Conservation (phyloP, 768 basidiomycete species). For the Phlegmacium glaucopus region DNA sequence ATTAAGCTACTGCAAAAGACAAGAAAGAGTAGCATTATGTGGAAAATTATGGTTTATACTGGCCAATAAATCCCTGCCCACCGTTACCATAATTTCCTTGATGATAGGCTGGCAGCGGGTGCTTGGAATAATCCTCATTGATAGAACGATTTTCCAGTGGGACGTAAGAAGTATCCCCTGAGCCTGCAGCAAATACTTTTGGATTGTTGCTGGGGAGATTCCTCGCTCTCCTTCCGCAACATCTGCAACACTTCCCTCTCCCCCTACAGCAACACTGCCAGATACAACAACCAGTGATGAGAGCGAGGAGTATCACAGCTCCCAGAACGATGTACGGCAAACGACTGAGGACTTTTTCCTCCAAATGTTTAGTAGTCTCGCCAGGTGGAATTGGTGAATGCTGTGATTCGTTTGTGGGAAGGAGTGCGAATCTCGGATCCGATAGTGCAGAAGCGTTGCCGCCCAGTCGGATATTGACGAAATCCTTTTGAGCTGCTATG, state of each 20-base stretch:
- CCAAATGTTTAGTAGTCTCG: conserved; percentile 65
- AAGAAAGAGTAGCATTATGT: no score
- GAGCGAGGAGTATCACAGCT: conserved; percentile 46
- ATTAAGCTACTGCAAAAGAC: no score
- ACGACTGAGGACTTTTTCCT: conserved; percentile 61
- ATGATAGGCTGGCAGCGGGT: no score
- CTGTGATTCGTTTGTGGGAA: conserved; percentile 55
- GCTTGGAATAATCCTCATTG: no score
- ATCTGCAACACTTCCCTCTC: conserved; percentile 6
- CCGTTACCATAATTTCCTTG: no score
- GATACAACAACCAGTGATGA: conserved; percentile 45
- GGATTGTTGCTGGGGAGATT: conserved; percentile 8
- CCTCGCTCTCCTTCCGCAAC: conserved; percentile 6
- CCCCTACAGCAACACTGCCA: conserved; percentile 56
- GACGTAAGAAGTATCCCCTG: conserved; percentile 26
- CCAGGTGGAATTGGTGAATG: conserved; percentile 59
- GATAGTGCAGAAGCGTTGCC: conserved; percentile 54
- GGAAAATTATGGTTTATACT: no score
- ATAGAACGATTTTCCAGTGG: conserved; percentile 21
- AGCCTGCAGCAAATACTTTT: conserved; percentile 16
- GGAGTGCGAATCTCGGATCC: conserved; percentile 52
- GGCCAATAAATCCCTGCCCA: no score
- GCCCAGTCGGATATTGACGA: conserved; percentile 56
- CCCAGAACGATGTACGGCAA: conserved; percentile 74
- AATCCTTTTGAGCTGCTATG: conserved; percentile 56